Conservation (phyloP, 2,329 filamentous ascomycete species). For the Aspergillus sp. region DNA sequence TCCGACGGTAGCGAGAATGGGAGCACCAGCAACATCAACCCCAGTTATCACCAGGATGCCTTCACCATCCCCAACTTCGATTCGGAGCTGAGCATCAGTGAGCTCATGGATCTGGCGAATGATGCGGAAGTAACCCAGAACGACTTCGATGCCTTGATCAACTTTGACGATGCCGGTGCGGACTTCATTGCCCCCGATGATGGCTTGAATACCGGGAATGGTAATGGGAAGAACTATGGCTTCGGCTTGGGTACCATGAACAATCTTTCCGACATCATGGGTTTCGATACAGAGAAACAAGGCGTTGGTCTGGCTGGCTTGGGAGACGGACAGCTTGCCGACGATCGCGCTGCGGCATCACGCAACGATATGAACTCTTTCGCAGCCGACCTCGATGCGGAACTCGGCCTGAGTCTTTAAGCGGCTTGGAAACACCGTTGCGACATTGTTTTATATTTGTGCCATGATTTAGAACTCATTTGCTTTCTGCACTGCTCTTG, state of each 20-base stretch:
- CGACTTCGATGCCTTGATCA: conserved; percentile 50
- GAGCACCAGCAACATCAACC: conserved; percentile 42
- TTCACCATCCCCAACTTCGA: conserved; percentile 34
- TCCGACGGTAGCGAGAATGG: conserved; percentile 48
- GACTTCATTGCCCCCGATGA: conserved; percentile 41
- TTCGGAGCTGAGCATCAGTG: conserved; percentile 41
- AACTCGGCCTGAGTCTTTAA: conserved; percentile 23
- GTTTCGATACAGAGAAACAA: conserved; percentile 20
- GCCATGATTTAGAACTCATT: background rate
- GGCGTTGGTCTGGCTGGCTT: conserved; percentile 12
- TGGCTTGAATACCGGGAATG: conserved; percentile 7
- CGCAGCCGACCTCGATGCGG: conserved; percentile 22
- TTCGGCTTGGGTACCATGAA: conserved; percentile 16
- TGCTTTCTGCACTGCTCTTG: background rate
- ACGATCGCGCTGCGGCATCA: conserved; percentile 9
- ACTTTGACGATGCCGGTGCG: conserved; percentile 45
- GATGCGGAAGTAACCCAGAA: conserved; percentile 49
- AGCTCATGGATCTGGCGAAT: conserved; percentile 48
- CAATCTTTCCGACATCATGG: conserved; percentile 20
- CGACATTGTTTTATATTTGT: background rate
- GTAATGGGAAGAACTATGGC: conserved; percentile 16
- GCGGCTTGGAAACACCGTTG: background rate
- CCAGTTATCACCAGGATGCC: conserved; percentile 29
- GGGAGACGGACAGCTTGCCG: conserved; percentile 1
- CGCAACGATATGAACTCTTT: conserved; percentile 15